phyloP scores from a whole-genome alignment of 345 rosid species.

The Carallia pectinifolia region DNA sequence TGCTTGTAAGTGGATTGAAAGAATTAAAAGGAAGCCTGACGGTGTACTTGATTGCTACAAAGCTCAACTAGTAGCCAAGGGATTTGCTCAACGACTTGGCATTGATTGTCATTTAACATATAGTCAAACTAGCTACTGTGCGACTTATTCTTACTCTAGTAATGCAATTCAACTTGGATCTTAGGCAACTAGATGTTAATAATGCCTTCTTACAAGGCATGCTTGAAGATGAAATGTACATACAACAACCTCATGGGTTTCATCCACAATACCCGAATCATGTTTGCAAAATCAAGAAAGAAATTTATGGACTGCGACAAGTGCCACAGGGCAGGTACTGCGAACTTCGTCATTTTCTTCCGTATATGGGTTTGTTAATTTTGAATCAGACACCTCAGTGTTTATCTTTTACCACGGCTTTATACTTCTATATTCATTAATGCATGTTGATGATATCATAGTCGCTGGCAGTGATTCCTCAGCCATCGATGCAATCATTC shows the following conservation, averaged over 20 bases:
- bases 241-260: background rate
- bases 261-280: background rate
- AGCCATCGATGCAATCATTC: background rate
- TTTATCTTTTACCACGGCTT: background rate
- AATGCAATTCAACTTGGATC: background rate
- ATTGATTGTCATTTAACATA: background rate
- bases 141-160: background rate
- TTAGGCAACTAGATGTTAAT: background rate
- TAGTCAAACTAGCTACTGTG: background rate
- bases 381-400: background rate
- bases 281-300: background rate
- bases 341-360: background rate
- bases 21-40: background rate
- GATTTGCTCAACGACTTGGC: background rate
- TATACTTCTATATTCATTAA: background rate
- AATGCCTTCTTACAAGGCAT: background rate
- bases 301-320: background rate
- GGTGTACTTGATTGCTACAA: background rate
- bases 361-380: background rate
- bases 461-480: background rate
- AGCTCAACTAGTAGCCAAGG: background rate
- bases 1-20: background rate
- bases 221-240: background rate
- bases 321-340: background rate
- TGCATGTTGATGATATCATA: conserved; percentile 4